Evolutionary conservation across 2,329 filamentous ascomycete species (phyloP).

Genomic region (Cladophialophora carrionii): DNA sequence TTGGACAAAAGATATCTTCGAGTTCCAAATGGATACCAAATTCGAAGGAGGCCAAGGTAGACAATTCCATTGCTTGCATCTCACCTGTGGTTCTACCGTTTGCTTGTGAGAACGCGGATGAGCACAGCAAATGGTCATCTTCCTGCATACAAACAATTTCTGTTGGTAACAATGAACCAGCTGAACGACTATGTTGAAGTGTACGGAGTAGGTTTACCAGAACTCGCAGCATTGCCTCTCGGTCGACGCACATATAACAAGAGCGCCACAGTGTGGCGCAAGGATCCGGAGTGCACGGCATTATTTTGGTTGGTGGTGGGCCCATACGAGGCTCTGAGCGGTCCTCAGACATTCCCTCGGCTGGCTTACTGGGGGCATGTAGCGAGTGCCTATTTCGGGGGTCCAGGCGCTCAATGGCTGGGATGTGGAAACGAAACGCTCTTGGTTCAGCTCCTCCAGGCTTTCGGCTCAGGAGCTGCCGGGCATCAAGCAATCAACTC

Average conservation of each 20-base stretch:
- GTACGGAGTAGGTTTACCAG: neutral
- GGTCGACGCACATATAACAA: conserved; percentile 1
- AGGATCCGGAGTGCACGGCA: neutral
- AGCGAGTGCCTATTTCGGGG: conserved; percentile 3
- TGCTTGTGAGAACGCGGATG: neutral
- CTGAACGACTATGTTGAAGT: neutral
- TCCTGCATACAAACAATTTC: neutral
- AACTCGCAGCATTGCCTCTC: no score
- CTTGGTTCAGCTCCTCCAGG: conserved; percentile 13
- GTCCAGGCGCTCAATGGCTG: conserved; percentile 5
- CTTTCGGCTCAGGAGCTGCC: conserved; percentile 2
- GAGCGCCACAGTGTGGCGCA: conserved; percentile 27
- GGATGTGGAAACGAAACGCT: conserved; percentile 17
- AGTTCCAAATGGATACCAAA: neutral
- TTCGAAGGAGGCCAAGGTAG: neutral
- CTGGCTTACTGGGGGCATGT: neutral
- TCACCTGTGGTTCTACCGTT: neutral
- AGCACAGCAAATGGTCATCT: neutral
- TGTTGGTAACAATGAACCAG: neutral
- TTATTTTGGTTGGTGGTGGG: conserved; percentile 3
- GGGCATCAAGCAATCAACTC: conserved; percentile 6
- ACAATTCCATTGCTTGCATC: no score
- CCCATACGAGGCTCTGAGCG: conserved; percentile 9
- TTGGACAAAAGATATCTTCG: neutral
- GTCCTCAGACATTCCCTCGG: neutral